Evolutionary conservation across 2,329 filamentous ascomycete genomes (phyloP), one percentile per base, ranked within the genome.

Genomic region (Lachnellula cervina): DNA sequence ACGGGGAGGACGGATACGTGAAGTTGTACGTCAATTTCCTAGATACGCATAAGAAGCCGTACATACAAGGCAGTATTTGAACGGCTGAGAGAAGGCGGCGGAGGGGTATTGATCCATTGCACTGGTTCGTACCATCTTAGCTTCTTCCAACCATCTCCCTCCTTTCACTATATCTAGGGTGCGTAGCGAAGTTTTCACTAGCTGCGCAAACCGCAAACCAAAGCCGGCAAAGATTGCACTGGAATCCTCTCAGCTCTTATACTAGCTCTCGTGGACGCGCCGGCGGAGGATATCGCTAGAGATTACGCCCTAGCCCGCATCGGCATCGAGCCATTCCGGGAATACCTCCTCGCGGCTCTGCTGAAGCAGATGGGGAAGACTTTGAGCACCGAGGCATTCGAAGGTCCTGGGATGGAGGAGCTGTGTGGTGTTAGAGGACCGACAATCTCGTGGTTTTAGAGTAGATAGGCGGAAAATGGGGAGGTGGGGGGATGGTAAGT

Each of bases 231-330:
- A 51, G 80, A 82, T 57, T 73, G 79, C 23, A 83, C 79, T 0
- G 80, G 79, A 8, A 72, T 82, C 8, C 64, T 81, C 8, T 72
- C 75, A 0, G 78, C 75, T 9, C 65, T 83, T 5, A 68, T 83
- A n/a, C 71, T 79, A 53, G 70, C 69, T n/a, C 72, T 82, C 14
- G 77, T 77, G 1, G 79, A 78, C 32, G 74, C 76, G 23, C 59
- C 72, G 4, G 61, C 69, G 11, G 73, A 80, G 23, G 69, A 66
- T 13, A 69, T 80, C 35, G 63, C 69, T 19, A 68, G 76, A 44
- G 80, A 83, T 69, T 83, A 77, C 69, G 70, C 81, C 67, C 71
- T 83, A 28, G 81, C 79, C 9, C 74, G 80, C 28, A 73, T 83
- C 58, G 79, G 80, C 32, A 74, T 72, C 0, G 80, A 82, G 67